Base-by-base conservation (phyloP, 129 eudicot species). In the Helianthus annuus region DNA sequence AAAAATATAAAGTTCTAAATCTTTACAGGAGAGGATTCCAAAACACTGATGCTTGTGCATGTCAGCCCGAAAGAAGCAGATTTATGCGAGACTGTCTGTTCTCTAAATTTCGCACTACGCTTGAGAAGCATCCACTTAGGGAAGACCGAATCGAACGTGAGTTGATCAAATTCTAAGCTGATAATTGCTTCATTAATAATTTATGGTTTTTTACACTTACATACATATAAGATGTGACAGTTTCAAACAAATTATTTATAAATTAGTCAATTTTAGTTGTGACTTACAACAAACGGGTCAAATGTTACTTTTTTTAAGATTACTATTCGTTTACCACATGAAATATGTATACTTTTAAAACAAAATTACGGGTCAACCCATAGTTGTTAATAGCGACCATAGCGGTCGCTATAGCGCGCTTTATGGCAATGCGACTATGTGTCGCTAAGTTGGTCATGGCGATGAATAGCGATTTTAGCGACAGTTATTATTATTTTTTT, bases 61-160 rank as follows among this genome's bases (percentile, higher is more conserved):
- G 86, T 83, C 57, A 89, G 96, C 69, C 88, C 92, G 8, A 62
- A 60, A 69, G 96, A 86, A 73, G 96, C 86, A 55, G 96, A 89
- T 81, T 75, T 84, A 57, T 85, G 89, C 10, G 96, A 89, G 79
- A 89, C 92, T 10, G 71, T 77, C 29, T 86, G 89, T 68, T 86
- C 96, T 15, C 63, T 84, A 32, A 84, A 85, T 78, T 89, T 89
- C 48, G 85, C 90, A 24, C 29, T 77, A 56, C 77, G 84, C 5
- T 71, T 70, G 27, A 81, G 81, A 76, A 81, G 81, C 65, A 75
- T 81, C 72, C 81, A 76, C 74, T 71, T 81, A 56, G 84, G 81
- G 64, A 75, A 69, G 54, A 66, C 76, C 9, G 81, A 81, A 76
- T 48, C 81, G 0, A 69, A 62, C 75, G 84, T 80, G 60, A 75